phyloP scores from a whole-genome alignment of 768 basidiomycete species.

The Leccinum rimulosum region DNA sequence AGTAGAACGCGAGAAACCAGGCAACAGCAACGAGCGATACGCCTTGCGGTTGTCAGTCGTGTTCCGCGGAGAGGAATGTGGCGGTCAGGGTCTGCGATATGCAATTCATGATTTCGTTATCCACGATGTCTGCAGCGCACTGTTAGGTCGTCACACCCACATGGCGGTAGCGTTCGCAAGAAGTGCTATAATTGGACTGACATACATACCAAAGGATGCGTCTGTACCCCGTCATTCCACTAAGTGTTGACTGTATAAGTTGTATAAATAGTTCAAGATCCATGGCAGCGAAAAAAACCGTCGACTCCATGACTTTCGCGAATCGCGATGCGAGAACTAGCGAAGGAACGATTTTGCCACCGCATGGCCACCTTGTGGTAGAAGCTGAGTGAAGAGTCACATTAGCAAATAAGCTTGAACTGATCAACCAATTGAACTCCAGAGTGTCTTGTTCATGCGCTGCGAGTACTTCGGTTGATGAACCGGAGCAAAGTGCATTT shows the following conservation, averaged over 20 bases:
- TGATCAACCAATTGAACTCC: background rate
- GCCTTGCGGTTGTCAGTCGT: background rate
- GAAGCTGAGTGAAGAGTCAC: background rate
- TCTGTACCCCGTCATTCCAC: background rate
- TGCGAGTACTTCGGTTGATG: background rate
- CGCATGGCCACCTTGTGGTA: constrained; percentile 9
- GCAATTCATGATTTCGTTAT: constrained; percentile 3
- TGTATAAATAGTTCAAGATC: background rate
- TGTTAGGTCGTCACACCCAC: background rate
- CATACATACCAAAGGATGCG: background rate
- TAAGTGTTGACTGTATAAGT: background rate
- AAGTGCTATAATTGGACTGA: background rate
- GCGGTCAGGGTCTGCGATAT: constrained; percentile 1
- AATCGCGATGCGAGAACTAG: background rate
- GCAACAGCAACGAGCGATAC: background rate
- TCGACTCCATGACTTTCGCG: background rate
- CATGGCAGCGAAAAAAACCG: background rate
- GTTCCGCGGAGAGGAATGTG: constrained; percentile 8
- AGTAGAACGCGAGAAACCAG: background rate
- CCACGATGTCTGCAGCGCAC: constrained; percentile 5
- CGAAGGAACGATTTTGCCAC: background rate
- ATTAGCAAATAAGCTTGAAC: background rate
- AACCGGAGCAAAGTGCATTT: background rate
- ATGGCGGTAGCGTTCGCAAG: background rate
- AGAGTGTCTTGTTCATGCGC: background rate